Evolutionary conservation across 108 stramenopile genomes (phyloP).

Genomic region (Nitzschia sp.): DNA sequence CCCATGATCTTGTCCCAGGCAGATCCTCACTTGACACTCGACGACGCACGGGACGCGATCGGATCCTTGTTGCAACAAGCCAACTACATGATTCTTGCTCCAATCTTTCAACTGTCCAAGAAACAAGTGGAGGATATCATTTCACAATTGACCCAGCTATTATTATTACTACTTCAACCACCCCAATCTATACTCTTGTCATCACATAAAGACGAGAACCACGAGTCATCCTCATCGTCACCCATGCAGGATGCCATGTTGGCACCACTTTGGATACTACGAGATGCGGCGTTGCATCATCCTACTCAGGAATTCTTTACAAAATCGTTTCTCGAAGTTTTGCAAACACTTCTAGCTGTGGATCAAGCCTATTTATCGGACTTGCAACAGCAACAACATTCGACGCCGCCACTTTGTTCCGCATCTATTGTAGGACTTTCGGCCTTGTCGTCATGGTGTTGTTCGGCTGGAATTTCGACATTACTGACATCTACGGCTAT

Average conservation of each 20-base stretch:
- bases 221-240: neutral
- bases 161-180: slow-evolving; percentile 28
- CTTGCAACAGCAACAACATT: neutral
- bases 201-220: neutral
- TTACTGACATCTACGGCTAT: slow-evolving; percentile 13
- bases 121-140: slow-evolving; percentile 14
- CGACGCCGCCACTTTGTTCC: slow-evolving; percentile 13
- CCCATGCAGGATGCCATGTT: slow-evolving; percentile 24
- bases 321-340: slow-evolving; percentile 27
- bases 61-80: slow-evolving; percentile 30
- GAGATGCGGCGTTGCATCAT: slow-evolving; percentile 35
- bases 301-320: neutral
- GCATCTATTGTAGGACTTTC: slow-evolving; percentile 48
- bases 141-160: slow-evolving; percentile 28
- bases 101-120: slow-evolving; percentile 21
- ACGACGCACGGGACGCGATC: slow-evolving; percentile 21
- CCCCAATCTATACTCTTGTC: neutral
- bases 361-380: slow-evolving; percentile 34
- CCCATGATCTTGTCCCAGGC: slow-evolving; percentile 21
- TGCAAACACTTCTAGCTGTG: slow-evolving; percentile 41
- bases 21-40: slow-evolving; percentile 6
- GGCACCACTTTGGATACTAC: slow-evolving; percentile 42
- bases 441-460: slow-evolving; percentile 41
- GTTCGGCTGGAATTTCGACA: neutral
- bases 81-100: slow-evolving; percentile 30